Base-by-base conservation (phyloP, 129 eudicot species). In the Flaveria linearis region DNA sequence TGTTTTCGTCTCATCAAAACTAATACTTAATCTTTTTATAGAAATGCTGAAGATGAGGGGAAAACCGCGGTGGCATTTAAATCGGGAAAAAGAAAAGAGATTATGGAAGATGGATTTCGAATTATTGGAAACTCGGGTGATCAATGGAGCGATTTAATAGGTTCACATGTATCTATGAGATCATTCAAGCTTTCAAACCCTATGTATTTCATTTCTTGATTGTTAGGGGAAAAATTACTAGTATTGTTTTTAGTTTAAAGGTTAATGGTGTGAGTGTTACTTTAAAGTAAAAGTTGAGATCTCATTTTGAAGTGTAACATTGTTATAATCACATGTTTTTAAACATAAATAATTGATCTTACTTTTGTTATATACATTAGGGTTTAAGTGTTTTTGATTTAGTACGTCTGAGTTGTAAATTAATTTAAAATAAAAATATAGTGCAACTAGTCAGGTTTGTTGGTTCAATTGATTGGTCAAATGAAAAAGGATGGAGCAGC, bases 171-270 rank as follows among this genome's bases (percentile, higher is more conserved):
- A 17, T 81, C 98, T 4, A 52, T 46, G 10, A 89, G 92, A 33
- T 93, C 98, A 1, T 90, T 93, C 84, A 93, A 90, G 84, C 90
- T 93, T 68, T 84, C 98, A 36, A 90, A 93, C 71, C 98, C 98
- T 11, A 93, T 93, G 95, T 93, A 93, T 70, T 84, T 83, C n/a
- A 90, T 93, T 78, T 75, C 92, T 25, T 93, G 81, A 81, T 20
- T 57, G 62, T 9, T 51, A 60, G 1, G 4, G 1, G 1, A 1
- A 22, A 7, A 2, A 3, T 6, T 20, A 60, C 39, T 26, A 23
- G 2, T 0, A 23, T 0, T 7, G 7, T 58, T 22, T 28, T 25
- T 23, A 20, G 66, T 25, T 11, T 11, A 20, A 60, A 3, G 33
- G 23, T 56, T 20, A 58, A 10, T 58, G 12, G 36, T 60, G 33